These are phyloP conservation scores for Collybiopsis confluens DNA, from an alignment of 768 basidiomycete species.

Conservation along the genomic window DNA sequence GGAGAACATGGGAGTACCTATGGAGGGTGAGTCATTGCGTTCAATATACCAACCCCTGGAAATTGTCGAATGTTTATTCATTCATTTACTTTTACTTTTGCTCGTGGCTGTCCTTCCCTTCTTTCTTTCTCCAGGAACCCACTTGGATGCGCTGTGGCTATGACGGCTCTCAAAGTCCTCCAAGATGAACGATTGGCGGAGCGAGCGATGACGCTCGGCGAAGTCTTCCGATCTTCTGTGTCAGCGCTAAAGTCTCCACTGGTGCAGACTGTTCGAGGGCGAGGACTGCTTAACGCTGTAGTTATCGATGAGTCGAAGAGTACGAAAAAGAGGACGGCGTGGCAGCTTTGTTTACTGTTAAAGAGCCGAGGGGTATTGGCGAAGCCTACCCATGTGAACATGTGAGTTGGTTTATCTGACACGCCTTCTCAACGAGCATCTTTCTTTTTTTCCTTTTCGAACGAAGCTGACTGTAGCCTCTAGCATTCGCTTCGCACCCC, in stretches of 20 bases:
- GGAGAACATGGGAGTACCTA: constrained; percentile 97
- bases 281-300: constrained; percentile 88
- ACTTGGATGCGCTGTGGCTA: constrained; percentile 92
- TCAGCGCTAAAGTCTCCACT: constrained; percentile 62
- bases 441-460: too few species aligned
- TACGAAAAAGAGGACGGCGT: constrained; percentile 76
- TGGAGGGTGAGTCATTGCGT: constrained; percentile 72
- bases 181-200: constrained; percentile 79
- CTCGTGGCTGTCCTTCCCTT: not conserved
- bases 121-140: constrained; percentile 63
- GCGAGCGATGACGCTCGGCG: constrained; percentile 77
- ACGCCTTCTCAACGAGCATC: too few species aligned
- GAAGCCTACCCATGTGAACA: constrained; percentile 94
- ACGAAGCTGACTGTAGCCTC: constrained; percentile 27
- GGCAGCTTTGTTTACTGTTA: constrained; percentile 92
- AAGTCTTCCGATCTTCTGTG: constrained; percentile 69
- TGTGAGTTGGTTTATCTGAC: too few species aligned
- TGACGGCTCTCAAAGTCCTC: constrained; percentile 89
- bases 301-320: constrained; percentile 87
- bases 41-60: too few species aligned
- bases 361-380: constrained; percentile 91
- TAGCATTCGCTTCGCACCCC: constrained; percentile 96
- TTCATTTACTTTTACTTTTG: not conserved
- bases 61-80: too few species aligned
- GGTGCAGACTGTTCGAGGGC: constrained; percentile 76